Base-by-base conservation (phyloP, 805 yeast species). In the Wickerhamiella sorbophila region DNA sequence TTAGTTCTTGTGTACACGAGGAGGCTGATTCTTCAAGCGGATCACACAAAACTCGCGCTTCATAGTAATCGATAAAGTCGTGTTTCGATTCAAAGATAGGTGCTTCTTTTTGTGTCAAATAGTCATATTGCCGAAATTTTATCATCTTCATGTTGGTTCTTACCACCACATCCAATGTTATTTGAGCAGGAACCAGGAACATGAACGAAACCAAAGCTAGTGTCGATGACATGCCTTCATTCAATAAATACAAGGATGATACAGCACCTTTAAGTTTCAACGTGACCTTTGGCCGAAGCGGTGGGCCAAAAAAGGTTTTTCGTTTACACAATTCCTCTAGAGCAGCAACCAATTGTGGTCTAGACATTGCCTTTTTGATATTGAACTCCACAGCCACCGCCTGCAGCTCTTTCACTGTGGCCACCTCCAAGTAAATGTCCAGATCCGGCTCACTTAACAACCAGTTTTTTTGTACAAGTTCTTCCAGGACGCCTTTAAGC, bases 111-210 rank as follows among this genome's bases (percentile, higher is more conserved):
- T 52, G 54, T 2, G 50, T 31, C 14, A 27, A 14, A 35, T 52
- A 49, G 6, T 45, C 45, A 35, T 53, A 55, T 14, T 38, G 31
- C 4, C 33, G 39, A 39, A 52, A 56, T 9, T 41, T 21, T n/a
- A 51, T 46, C 38, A 52, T 42, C 8, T 44, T 38, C 58, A 56
- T 55, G 19, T 49, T 49, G 5, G 53, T 37, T 8, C 54, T 38
- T 5, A 48, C 42, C 1, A 55, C 40, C 8, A 39, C 33, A 19
- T 54, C 55, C 16, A 52, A 33, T 1, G 46, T 37, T 1, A 53
- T 48, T 17, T 47, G 47, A 2, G 56, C 48, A 2, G 59, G 58
- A 33, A 38, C 41, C 29, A 56, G 33, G 20, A 46, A 53, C 39
- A 49, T 31, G 33, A 44, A 41, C 40, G 52, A 45, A 33, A 52